These are phyloP conservation scores for Gryganskiella cystojenkinii DNA, from an alignment of 192 early-diverging fungal genomes.

Conservation along the genomic window DNA sequence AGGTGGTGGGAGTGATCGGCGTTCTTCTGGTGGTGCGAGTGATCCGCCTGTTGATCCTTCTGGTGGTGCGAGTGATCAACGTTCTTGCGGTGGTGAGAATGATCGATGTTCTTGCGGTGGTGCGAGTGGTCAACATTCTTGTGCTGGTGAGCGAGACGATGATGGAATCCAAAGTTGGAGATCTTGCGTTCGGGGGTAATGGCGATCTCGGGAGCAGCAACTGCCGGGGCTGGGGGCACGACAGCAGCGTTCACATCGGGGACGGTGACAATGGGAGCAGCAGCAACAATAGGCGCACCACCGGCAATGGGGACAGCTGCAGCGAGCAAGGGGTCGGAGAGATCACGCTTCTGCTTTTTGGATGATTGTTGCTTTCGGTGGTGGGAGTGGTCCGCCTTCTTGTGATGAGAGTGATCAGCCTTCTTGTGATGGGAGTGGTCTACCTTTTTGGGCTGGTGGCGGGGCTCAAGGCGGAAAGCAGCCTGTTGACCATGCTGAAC, in stretches of 20 bases:
- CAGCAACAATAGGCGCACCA: not conserved
- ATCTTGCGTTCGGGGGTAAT: not conserved
- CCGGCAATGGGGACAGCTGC: not conserved
- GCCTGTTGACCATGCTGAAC: conserved; percentile 24
- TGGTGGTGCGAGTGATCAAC: not conserved
- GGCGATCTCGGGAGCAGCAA: not conserved
- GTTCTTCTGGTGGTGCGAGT: not conserved
- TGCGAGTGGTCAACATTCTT: too few relatives aligned
- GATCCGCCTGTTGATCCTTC: not conserved
- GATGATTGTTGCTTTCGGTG: conserved; percentile 5
- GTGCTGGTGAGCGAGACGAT: not conserved
- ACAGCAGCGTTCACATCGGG: too few relatives aligned
- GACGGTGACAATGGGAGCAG: too few relatives aligned
- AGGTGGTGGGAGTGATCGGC: not conserved
- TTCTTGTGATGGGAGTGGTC: conserved; percentile 1
- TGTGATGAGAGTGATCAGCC: too few relatives aligned
- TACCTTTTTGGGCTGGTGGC: conserved; percentile 1
- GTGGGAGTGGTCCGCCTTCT: conserved; percentile 8
- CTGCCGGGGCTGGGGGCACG: too few relatives aligned
- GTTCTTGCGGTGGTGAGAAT: too few relatives aligned
- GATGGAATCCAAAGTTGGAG: not conserved
- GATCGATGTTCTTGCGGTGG: too few relatives aligned
- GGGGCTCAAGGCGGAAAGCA: conserved; percentile 33
- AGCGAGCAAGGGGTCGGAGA: not conserved
- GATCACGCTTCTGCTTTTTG: conserved; percentile 20